Percentiles rank a stretch among this genome's conserved stretches.
phyloP scores from a whole-genome alignment of 2,329 filamentous ascomycete genomes.

The Pestalotiopsis sp. region DNA sequence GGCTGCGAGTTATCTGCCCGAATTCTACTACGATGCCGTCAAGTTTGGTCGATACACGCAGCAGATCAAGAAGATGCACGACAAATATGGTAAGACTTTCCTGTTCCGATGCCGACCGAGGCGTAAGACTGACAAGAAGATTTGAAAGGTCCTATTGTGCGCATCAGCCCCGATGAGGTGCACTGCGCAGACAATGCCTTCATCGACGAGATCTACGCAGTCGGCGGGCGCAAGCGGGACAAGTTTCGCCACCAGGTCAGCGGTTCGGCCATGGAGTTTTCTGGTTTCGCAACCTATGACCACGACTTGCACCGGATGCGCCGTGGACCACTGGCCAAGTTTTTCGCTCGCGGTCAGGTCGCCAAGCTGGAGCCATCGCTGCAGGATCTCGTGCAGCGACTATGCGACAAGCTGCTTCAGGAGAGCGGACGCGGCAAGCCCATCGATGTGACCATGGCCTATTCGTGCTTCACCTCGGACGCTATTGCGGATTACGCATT shows the following conservation, averaged over 20 bases:
- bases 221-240: constrained; percentile 24
- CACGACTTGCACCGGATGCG: constrained; percentile 37
- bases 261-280: constrained; percentile 21
- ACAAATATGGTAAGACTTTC: constrained; percentile 33
- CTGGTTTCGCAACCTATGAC: constrained; percentile 22
- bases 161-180: constrained; percentile 42
- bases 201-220: constrained; percentile 40
- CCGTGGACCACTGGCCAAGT: constrained; percentile 31
- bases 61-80: constrained; percentile 38
- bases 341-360: constrained; percentile 33
- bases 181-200: constrained; percentile 39
- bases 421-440: constrained; percentile 21
- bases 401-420: constrained; percentile 33
- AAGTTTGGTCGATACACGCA: constrained; percentile 36
- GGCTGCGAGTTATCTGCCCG: constrained; percentile 37
- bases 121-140: not conserved
- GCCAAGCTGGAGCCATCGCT: constrained; percentile 22
- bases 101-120: not conserved
- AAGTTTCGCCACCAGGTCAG: constrained; percentile 24
- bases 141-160: constrained; percentile 33
- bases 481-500: constrained; percentile 40
- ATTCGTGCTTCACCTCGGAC: constrained; percentile 42
- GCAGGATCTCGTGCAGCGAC: constrained; percentile 16
- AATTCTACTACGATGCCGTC: constrained; percentile 41
- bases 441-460: constrained; percentile 38